Conservation (phyloP, 1,284 basidiomycete species). For the Ceratobasidium sp. region DNA sequence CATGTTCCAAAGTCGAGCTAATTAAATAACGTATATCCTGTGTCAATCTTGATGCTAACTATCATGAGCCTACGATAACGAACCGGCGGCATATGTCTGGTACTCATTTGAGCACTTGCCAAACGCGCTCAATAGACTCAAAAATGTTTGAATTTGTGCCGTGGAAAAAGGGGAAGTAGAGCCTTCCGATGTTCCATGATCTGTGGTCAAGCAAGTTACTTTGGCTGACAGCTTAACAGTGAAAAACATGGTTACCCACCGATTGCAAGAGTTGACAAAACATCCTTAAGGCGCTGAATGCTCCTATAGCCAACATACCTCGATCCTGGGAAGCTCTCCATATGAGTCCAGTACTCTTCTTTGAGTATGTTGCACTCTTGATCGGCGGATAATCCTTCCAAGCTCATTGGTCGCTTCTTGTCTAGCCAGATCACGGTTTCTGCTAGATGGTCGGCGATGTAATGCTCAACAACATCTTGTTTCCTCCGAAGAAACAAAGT, state of each 20-base stretch:
- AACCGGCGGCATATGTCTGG: conserved; percentile 16
- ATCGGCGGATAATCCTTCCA: background rate
- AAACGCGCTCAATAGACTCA: background rate
- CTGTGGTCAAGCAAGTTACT: background rate
- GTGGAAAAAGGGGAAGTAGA: conserved; percentile 20
- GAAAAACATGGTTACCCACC: background rate
- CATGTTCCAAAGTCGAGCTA: conserved; percentile 18
- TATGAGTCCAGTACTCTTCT: conserved; percentile 24
- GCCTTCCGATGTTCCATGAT: conserved; percentile 5
- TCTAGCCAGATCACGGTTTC: background rate
- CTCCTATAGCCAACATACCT: background rate
- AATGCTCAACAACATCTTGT: background rate
- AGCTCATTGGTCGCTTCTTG: background rate
- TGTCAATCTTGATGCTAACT: background rate
- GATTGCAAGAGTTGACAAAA: background rate
- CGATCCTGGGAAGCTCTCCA: conserved; percentile 2
- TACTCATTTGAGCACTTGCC: background rate
- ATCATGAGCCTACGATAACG: background rate
- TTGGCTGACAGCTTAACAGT: too few species aligned
- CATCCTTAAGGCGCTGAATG: background rate
- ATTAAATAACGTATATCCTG: background rate
- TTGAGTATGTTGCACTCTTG: background rate
- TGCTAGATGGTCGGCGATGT: background rate
- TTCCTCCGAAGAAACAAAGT: too few species aligned
- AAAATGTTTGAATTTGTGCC: background rate